Percentiles rank a stretch among this genome's conserved stretches.
Evolutionary conservation across 1,284 basidiomycete genomes (phyloP).

Genomic region (Pseudozyma pruni): DNA sequence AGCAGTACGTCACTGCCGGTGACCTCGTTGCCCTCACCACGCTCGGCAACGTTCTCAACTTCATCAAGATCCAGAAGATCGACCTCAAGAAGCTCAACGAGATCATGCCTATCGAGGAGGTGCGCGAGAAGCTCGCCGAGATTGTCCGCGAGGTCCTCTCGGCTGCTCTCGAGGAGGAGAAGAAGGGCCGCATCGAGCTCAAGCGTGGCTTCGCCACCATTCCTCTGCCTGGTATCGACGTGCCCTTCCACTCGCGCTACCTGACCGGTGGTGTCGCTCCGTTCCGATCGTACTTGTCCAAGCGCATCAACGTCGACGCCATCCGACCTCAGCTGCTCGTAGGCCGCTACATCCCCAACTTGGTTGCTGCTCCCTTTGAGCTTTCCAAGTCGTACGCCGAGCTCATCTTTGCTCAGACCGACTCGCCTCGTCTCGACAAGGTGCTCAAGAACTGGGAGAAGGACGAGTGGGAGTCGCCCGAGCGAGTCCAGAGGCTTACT

Average conservation of each 20-base stretch:
- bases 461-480: slow-evolving; percentile 83
- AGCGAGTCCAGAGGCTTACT: slow-evolving; percentile 88
- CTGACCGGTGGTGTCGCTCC: slow-evolving; percentile 95
- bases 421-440: slow-evolving; percentile 90
- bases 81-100: slow-evolving; percentile 91
- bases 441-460: slow-evolving; percentile 92
- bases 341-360: slow-evolving; percentile 87
- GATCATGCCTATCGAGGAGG: slow-evolving; percentile 83
- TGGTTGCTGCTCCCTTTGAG: slow-evolving; percentile 93
- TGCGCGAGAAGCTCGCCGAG: slow-evolving; percentile 88
- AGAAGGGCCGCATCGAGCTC: slow-evolving; percentile 89
- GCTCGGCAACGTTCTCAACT: slow-evolving; percentile 94
- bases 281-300: slow-evolving; percentile 92
- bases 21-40: slow-evolving; percentile 92
- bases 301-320: slow-evolving; percentile 86
- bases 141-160: slow-evolving; percentile 87
- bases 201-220: slow-evolving; percentile 85
- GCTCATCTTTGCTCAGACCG: slow-evolving; percentile 73
- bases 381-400: slow-evolving; percentile 90
- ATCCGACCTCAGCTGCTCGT: slow-evolving; percentile 80
- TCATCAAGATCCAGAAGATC: slow-evolving; percentile 94
- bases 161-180: slow-evolving; percentile 78
- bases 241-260: slow-evolving; percentile 98
- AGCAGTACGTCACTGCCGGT: slow-evolving; percentile 83
- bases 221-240: slow-evolving; percentile 86